These are phyloP conservation scores for Asterophora parasitica DNA, from an alignment of 768 basidiomycete species.

Conservation along the genomic window DNA sequence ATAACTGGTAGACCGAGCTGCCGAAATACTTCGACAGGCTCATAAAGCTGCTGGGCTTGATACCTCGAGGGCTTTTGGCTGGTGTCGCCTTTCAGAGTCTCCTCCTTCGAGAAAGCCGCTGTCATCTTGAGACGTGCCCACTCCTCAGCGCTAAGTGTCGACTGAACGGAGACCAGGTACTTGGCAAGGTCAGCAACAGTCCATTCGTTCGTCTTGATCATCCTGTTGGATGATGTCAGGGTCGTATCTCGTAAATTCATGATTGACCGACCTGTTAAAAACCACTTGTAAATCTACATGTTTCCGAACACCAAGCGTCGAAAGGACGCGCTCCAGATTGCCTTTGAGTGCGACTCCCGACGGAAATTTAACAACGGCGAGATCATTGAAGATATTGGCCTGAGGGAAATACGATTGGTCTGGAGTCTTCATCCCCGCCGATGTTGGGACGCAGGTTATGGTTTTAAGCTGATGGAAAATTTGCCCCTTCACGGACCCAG, in stretches of 20 bases:
- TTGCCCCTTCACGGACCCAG: slow-evolving; percentile 40
- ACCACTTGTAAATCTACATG: slow-evolving; percentile 92
- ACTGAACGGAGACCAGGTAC: slow-evolving; percentile 81
- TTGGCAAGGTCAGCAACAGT: slow-evolving; percentile 78
- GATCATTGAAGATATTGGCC: slow-evolving; percentile 84
- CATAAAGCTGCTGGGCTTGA: slow-evolving; percentile 76
- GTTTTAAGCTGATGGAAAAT: slow-evolving; percentile 44
- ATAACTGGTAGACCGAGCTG: slow-evolving; percentile 74
- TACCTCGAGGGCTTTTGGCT: slow-evolving; percentile 40
- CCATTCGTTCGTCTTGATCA: slow-evolving; percentile 91
- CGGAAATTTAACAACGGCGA: slow-evolving; percentile 73
- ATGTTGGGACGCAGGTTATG: slow-evolving; percentile 66
- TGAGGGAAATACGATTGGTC: slow-evolving; percentile 78
- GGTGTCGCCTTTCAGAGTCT: slow-evolving; percentile 16
- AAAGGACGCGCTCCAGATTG: slow-evolving; percentile 63
- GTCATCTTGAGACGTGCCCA: slow-evolving; percentile 57
- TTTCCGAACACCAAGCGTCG: slow-evolving; percentile 77
- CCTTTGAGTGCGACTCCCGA: slow-evolving; percentile 63
- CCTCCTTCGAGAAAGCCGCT: slow-evolving; percentile 68
- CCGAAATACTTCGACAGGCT: slow-evolving; percentile 71
- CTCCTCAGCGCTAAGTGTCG: slow-evolving; percentile 42
- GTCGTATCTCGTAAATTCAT: background rate
- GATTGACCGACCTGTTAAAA: slow-evolving; percentile 65
- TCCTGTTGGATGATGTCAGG: slow-evolving; percentile 37
- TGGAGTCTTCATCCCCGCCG: slow-evolving; percentile 67